Conservation (phyloP, 2,329 filamentous ascomycete genomes). For the Fusarium robinianum region DNA sequence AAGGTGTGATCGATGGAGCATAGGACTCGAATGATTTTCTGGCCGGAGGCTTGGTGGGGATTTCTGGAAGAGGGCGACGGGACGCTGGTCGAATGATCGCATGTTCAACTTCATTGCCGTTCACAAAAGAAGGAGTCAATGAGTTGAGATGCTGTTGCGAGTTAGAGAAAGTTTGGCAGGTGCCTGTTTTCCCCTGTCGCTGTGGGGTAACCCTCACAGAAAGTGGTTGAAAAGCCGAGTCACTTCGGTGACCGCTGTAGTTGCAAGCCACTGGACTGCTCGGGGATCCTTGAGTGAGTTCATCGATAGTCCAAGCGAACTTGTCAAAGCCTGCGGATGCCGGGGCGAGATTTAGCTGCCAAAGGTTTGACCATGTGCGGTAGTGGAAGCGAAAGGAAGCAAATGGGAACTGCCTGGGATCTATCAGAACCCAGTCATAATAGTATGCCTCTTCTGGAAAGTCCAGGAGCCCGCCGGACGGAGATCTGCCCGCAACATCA, state of each 20-base stretch:
- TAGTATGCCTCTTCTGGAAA: constrained; percentile 54
- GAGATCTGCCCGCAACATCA: constrained; percentile 46
- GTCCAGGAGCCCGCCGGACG: constrained; percentile 58
- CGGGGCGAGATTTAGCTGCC: constrained; percentile 54
- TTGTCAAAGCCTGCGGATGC: not conserved
- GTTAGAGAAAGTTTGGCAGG: not conserved
- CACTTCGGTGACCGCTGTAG: too few relatives aligned
- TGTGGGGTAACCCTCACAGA: too few relatives aligned
- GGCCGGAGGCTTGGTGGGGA: constrained; percentile 17
- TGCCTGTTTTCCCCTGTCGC: too few relatives aligned
- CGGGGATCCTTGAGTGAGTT: not conserved
- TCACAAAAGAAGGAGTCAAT: too few relatives aligned
- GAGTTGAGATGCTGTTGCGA: too few relatives aligned
- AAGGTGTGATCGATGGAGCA: constrained; percentile 13
- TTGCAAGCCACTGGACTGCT: not conserved
- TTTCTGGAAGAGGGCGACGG: constrained; percentile 29
- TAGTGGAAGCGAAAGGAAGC: constrained; percentile 62
- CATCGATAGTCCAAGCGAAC: not conserved
- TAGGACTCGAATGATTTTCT: constrained; percentile 11
- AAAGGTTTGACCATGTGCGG: constrained; percentile 55
- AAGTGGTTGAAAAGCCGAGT: too few relatives aligned
- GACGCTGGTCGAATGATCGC: not conserved
- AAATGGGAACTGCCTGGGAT: constrained; percentile 57
- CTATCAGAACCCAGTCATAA: constrained; percentile 57
- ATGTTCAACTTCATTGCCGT: not conserved